Evolutionary conservation across 75 land plant species (phyloP), one percentile per base, ranked within the genome.

Genomic region (Cunninghamia lanceolata): DNA sequence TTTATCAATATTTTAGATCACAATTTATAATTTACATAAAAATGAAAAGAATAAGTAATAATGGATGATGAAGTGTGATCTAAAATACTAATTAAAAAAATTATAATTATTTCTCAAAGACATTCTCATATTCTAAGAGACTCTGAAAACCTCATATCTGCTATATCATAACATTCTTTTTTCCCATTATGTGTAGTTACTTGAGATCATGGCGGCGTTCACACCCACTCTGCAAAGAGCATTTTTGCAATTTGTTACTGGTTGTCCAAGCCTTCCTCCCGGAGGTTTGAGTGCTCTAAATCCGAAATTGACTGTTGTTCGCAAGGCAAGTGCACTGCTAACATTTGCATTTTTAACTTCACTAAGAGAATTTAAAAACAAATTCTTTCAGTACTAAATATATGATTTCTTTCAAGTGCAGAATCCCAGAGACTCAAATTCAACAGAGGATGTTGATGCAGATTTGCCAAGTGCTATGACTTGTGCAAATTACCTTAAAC

Each of bases 381-480:
- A 38, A n/a, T 36, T 4, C 80, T 86, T 0, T 56, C 47, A 9
- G 0, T 45, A 19, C 54, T 83, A 19, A 38, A 53, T 9, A 13
- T 38, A 46, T 81, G 38, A 39, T 17, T 15, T 47, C 28, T n/a
- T 35, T 1, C 30, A 15, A 52, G 13, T 53, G 84, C 70, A 83
- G 54, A 83, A 30, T 47, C 36, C 66, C 50, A 28, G 11, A 17
- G 56, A 32, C 19, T n/a, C 43, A 10, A 50, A 45, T 80, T 86
- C 38, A 50, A 73, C 16, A 21, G 85, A 90, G 91, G 90, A 86
- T 85, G 47, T 90, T 84, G 98, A 94, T 86, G 82, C 74, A 34
- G 95, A 94, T 28, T 84, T 96, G 82, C 98, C 98, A 28, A 96
- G 98, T 85, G 98, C 92, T 15, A 96, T 96, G 98, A 96, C 98